A percentile compares a stretch with the other conserved stretches of the same genome.
These are phyloP conservation scores for Euphorbia peplus DNA, from an alignment of 345 rosid genomes.

Conservation along the genomic window DNA sequence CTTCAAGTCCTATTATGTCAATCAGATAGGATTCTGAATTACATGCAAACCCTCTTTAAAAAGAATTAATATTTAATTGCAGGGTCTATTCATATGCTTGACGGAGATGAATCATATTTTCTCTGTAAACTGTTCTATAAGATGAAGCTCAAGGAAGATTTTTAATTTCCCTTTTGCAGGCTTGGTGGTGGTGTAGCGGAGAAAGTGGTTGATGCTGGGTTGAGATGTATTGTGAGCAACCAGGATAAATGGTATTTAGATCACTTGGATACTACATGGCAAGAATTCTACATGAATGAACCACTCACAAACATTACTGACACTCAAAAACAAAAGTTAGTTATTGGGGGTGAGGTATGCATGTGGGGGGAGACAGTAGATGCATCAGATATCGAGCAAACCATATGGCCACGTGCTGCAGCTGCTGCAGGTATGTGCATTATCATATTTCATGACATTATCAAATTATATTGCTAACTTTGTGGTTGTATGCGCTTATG, in stretches of 20 bases:
- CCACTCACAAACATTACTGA: conserved; percentile 49
- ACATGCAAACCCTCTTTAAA: not conserved
- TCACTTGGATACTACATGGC: conserved; percentile 57
- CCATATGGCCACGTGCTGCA: conserved; percentile 85
- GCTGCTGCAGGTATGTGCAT: conserved; percentile 61
- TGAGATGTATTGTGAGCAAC: conserved; percentile 74
- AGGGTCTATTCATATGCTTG: conserved; percentile 1
- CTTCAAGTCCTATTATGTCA: not conserved
- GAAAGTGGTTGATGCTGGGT: conserved; percentile 52
- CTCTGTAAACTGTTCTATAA: not conserved
- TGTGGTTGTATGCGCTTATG: not conserved
- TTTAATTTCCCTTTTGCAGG: conserved; percentile 36
- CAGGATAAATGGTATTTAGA: conserved; percentile 75
- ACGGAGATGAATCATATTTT: not conserved
- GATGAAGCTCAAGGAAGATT: not conserved
- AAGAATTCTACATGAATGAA: conserved; percentile 54
- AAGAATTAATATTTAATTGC: not conserved
- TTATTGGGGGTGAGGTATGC: conserved; percentile 78
- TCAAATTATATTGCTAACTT: not conserved
- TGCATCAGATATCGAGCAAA: conserved; percentile 65
- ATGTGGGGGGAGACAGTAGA: conserved; percentile 66
- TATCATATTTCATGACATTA: not conserved
- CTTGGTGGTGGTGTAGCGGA: conserved; percentile 63
- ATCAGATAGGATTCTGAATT: not conserved
- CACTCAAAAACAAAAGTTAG: conserved; percentile 41